Base-by-base conservation (phyloP, 257 asterid species). In the Lavandula angustifolia region DNA sequence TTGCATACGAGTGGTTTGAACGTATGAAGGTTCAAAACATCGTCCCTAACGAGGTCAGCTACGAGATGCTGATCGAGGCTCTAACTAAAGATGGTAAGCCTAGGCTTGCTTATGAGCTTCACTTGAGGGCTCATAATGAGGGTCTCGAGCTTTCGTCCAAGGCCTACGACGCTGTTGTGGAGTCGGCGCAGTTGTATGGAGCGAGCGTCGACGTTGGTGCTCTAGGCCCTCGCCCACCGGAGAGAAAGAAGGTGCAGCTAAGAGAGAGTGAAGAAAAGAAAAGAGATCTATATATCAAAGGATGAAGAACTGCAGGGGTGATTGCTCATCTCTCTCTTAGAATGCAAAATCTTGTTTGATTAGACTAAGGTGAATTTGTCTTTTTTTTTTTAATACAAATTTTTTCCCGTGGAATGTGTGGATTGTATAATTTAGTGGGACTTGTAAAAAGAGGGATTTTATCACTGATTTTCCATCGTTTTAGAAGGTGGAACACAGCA, bases 51-150 rank as follows among this genome's bases (percentile, higher is more conserved):
- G 92, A 87, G 78, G 85, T 91, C 12, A 87, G 92, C 5, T 94
- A 82, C 18, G 95, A 87, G 59, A 76, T 79, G 76, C 31, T 87
- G 85, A 81, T 90, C 52, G 92, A 81, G 78, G 95, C 79, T 60
- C 96, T 94, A 2, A 83, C 82, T 0, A 83, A 64, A 6, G 96
- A 87, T 48, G 95, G 95, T 9, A 94, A 94, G 72, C 97, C 97
- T 1, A 81, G 95, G 84, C 79, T 94, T 17, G 94, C 96, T 8
- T 87, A 81, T 41, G 95, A 87, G 78, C 33, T 87, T 85, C 81
- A 87, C 52, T 50, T 78, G 78, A 77, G 85, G 71, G 95, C 92
- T 40, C 67, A 16, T 4, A 73, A 76, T 3, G 95, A 89, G 74
- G 96, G 92, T 7, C 66, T 90, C 27, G 75, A 6, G 73, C 96